Percentiles rank a stretch among this genome's conserved stretches.
Evolutionary conservation across 345 rosid species (phyloP).

Genomic region (Abelmoschus esculentus): DNA sequence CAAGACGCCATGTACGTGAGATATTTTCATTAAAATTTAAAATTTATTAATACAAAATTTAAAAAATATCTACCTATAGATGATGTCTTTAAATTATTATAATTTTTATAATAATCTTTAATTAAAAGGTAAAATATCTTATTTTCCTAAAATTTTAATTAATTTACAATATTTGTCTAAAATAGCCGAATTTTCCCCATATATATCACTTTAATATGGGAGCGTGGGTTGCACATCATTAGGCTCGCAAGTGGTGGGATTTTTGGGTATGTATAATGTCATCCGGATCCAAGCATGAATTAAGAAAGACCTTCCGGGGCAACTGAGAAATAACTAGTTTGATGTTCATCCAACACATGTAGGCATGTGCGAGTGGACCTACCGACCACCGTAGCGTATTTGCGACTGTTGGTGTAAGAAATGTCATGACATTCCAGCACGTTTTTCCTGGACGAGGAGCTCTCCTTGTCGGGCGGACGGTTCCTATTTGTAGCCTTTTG

Average conservation of each 20-base stretch:
- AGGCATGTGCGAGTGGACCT: slow-evolving; percentile 60
- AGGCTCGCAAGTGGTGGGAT: not conserved
- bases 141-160: too few relatives aligned
- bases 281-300: too few relatives aligned
- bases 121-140: too few relatives aligned
- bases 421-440: slow-evolving; percentile 42
- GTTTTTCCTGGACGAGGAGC: slow-evolving; percentile 60
- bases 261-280: not conserved
- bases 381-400: slow-evolving; percentile 4
- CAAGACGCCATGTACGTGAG: too few relatives aligned
- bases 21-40: too few relatives aligned
- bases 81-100: too few relatives aligned
- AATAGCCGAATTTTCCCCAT: too few relatives aligned
- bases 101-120: too few relatives aligned
- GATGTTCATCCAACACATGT: slow-evolving; percentile 39
- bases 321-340: not conserved
- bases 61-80: too few relatives aligned
- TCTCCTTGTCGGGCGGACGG: slow-evolving; percentile 43
- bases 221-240: not conserved
- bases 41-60: too few relatives aligned
- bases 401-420: slow-evolving; percentile 27
- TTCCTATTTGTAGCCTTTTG: slow-evolving; percentile 9
- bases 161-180: too few relatives aligned
- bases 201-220: not conserved
- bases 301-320: too few relatives aligned